Evolutionary conservation across 176 grass and related monocot genomes (phyloP).

Genomic region (Puya raimondii): DNA sequence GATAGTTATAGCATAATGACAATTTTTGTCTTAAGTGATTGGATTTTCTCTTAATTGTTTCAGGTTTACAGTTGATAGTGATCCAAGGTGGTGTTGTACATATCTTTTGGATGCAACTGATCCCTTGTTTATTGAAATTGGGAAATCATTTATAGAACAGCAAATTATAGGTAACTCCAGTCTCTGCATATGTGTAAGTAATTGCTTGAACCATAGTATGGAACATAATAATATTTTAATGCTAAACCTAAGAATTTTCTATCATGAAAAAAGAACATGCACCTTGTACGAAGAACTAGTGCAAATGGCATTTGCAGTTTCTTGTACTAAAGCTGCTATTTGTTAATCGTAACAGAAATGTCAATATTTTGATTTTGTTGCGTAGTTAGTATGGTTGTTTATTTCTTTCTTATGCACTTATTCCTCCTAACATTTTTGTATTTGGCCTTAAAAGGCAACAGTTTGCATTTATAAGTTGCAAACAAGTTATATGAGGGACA

Average conservation of each 20-base stretch:
- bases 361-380: too few species aligned
- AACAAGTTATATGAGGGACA: too few species aligned
- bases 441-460: too few species aligned
- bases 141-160: constrained; percentile 58
- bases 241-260: background rate
- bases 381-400: too few species aligned
- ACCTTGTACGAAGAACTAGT: background rate
- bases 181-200: background rate
- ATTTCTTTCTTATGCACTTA: too few species aligned
- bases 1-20: too few species aligned
- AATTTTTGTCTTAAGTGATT: constrained; percentile 8
- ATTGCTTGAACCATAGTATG: background rate
- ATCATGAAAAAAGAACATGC: background rate
- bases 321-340: background rate
- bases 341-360: background rate
- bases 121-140: constrained; percentile 63
- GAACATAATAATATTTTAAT: background rate
- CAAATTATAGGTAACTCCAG: constrained; percentile 48
- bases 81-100: constrained; percentile 71
- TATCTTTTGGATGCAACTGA: constrained; percentile 81
- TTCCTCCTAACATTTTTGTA: too few species aligned
- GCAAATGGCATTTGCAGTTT: background rate
- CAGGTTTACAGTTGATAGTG: constrained; percentile 72
- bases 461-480: too few species aligned
- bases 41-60: constrained; percentile 21